Percentiles rank a stretch among this genome's conserved stretches.
These are phyloP conservation scores for Hemileccinum rubropunctum DNA, from an alignment of 768 basidiomycete species.

Conservation along the genomic window DNA sequence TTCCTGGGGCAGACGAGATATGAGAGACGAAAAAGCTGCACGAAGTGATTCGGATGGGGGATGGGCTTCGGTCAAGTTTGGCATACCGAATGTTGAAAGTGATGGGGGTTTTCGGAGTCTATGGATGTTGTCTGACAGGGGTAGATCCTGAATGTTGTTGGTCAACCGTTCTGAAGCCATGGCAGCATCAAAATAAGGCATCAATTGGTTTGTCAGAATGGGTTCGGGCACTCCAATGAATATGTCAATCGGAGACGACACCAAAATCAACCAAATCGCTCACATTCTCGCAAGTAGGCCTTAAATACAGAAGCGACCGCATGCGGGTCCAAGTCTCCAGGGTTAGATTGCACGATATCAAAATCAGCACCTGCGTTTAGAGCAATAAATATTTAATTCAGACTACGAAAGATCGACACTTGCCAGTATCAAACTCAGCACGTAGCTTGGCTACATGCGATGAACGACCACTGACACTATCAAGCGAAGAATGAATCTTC, in stretches of 20 bases:
- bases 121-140: conserved; percentile 36
- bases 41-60: conserved; percentile 60
- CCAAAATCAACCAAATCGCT: conserved; percentile 33
- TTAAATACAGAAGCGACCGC: conserved; percentile 93
- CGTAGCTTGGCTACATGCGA: conserved; percentile 75
- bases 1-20: conserved; percentile 69
- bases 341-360: conserved; percentile 72
- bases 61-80: conserved; percentile 57
- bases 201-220: conserved; percentile 70
- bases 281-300: conserved; percentile 88
- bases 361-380: conserved; percentile 71
- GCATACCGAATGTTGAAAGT: conserved; percentile 74
- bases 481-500: conserved; percentile 10
- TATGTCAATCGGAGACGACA: conserved; percentile 4
- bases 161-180: conserved; percentile 51
- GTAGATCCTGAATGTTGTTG: conserved; percentile 25
- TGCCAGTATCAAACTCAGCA: conserved; percentile 79
- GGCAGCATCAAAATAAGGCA: conserved; percentile 77
- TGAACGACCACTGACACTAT: conserved; percentile 79
- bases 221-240: conserved; percentile 74
- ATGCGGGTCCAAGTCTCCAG: conserved; percentile 90
- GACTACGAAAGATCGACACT: conserved; percentile 16
- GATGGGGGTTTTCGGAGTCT: conserved; percentile 74
- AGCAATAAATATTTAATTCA: conserved; percentile 4
- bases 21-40: conserved; percentile 57